Evolutionary conservation across 805 yeast species (phyloP).

Genomic region (Yamadazyma philogaea): DNA sequence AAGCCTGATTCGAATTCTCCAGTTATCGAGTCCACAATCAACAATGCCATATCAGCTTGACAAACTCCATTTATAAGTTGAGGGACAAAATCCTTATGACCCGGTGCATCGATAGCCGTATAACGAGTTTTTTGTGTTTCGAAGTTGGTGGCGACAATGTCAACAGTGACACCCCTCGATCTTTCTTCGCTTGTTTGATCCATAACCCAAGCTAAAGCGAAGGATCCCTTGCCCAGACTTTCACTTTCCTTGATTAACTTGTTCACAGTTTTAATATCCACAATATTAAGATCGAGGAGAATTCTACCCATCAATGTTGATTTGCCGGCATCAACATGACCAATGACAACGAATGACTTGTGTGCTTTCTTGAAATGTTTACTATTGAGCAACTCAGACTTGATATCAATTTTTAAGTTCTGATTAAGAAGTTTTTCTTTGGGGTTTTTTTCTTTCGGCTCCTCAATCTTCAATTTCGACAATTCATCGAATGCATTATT

Average conservation of each 20-base stretch:
- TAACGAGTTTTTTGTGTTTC: conserved; percentile 54
- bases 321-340: conserved; percentile 86
- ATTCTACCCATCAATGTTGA: conserved; percentile 77
- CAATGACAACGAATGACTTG: conserved; percentile 74
- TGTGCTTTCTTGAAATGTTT: conserved; percentile 45
- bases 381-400: conserved; percentile 33
- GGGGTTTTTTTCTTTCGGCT: conserved; percentile 9
- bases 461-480: conserved; percentile 23
- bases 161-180: conserved; percentile 73
- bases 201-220: conserved; percentile 83
- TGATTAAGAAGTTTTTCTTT: conserved; percentile 10
- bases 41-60: conserved; percentile 72
- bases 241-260: conserved; percentile 64
- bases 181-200: conserved; percentile 80
- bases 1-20: conserved; percentile 75
- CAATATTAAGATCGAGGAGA: conserved; percentile 62
- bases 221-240: conserved; percentile 68
- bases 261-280: conserved; percentile 61
- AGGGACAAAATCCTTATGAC: conserved; percentile 79
- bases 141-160: conserved; percentile 65
- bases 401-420: conserved; percentile 36
- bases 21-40: conserved; percentile 63
- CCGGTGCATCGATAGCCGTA: conserved; percentile 82
- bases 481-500: conserved; percentile 37
- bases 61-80: conserved; percentile 82